Base-by-base conservation (phyloP, 2,329 filamentous ascomycete genomes). In the Pestalotiopsis sp. region DNA sequence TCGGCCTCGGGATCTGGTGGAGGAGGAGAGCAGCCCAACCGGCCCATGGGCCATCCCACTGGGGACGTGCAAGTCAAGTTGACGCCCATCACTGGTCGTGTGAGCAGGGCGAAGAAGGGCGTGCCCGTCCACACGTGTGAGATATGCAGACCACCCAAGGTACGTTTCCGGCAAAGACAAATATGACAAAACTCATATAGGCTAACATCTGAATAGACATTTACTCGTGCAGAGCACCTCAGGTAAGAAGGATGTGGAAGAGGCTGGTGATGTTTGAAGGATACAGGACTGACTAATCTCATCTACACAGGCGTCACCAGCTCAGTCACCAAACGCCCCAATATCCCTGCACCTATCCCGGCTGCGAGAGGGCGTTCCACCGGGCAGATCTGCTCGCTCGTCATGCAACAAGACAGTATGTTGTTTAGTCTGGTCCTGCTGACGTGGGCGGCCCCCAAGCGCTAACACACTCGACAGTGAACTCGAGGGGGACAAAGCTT, bases 201-300 rank as follows among this genome's bases (percentile, higher is more conserved):
- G 69, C 74, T 78, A 36, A 79, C 69, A 58, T 52, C 56, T 62
- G 14, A 65, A 41, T 56, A 90, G 88, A 90, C 86, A 2, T 90
- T 90, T 70, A 90, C 88, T 13, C 82, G 89, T 74, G 89, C 88
- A 38, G 88, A 90, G 74, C 89, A 90, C 78, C 78, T 90, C 57
- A 87, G 87, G 88, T 90, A 72, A 77, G 76, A 62, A 27, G 17
- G 57, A 4, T 27, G 41, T 38, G 57, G 59, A 40, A n/a, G 7
- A 9, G 17, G 45, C 12, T 9, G 11, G 38, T 25, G 9, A 27
- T 36, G 31, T 36, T 40, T 20, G 12, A 38, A 12, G 27, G 57
- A 40, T 70, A 56, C 40, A 20, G 23, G 66, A 70, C 78, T 80
- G 73, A 79, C 74, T 69, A 69, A 23, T 20, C 20, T 67, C 65